Base-by-base conservation (phyloP, 805 yeast genomes). In the Kodamaea jinghongensis region DNA sequence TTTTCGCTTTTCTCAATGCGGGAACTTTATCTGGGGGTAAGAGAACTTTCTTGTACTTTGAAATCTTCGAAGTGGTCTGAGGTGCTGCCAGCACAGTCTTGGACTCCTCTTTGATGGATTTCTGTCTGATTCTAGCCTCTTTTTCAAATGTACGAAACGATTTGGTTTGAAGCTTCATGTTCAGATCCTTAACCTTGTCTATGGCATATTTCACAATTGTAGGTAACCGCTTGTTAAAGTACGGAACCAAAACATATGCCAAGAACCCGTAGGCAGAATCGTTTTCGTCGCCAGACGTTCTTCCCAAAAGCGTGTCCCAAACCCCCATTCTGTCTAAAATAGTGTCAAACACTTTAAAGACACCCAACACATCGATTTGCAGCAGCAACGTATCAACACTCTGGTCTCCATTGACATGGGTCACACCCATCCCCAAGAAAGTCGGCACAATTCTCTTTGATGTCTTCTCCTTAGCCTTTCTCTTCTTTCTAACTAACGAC, bases 321-420 rank as follows among this genome's bases (percentile, higher is more conserved):
- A 79, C 68, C 17, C 74, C 71, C 47, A 79, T 58, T 44, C 78
- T 72, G 51, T 78, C 84, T 2, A 78, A 51, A 23, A 73, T 63
- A 4, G 73, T 52, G 43, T 73, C 75, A 31, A 78, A 50, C 1
- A 57, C 48, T 3, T 41, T 43, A 20, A 51, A 60, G 22, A 63
- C 23, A 8, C 28, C 35, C 14, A 27, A 20, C 12, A 12, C 31
- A 17, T 31, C 30, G 8, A 20, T 27, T 2, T n/a, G 12, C n/a
- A 8, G 20, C 8, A 13, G 11, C 6, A 11, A 31, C 15, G 16
- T 20, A 14, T 25, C 30, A 8, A 11, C 8, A 12, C 9, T 25
- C 11, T n/a, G 15, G 25, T 39, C 17, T 2, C 22, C 34, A 4
- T 46, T 52, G 14, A 17, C 7, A 15, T 50, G 33, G 17, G 45